Evolutionary conservation across 306 rosid species (phyloP).

Genomic region (Castanea mollissima): DNA sequence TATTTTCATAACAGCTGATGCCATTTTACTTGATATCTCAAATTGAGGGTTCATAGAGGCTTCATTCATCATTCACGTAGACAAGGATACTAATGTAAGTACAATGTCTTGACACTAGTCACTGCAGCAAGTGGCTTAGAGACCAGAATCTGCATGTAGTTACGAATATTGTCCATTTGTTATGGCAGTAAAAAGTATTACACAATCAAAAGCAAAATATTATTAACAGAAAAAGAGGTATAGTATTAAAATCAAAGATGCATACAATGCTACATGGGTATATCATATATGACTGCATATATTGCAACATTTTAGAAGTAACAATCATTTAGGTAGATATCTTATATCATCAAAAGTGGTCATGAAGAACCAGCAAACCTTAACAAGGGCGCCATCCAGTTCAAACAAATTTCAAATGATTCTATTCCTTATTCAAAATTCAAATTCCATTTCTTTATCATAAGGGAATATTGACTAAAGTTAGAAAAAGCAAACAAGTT

Average conservation of each 20-base stretch:
- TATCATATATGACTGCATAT: not conserved
- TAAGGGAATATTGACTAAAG: not conserved
- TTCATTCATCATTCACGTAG: conserved; percentile 34
- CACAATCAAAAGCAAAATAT: not conserved
- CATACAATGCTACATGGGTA: not conserved
- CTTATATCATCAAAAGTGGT: not conserved
- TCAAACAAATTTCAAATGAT: not conserved
- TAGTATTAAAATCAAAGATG: not conserved
- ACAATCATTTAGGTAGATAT: not conserved
- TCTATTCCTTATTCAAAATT: not conserved
- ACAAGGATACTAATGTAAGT: not conserved
- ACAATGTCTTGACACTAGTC: conserved; percentile 15
- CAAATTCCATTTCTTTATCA: not conserved
- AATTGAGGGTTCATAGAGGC: conserved; percentile 17
- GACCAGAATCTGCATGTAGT: conserved; percentile 23
- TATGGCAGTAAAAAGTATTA: not conserved
- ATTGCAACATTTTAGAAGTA: not conserved
- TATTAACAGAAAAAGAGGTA: not conserved
- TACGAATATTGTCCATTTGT: not conserved
- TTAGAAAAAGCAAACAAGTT: too few relatives aligned
- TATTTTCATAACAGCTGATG: conserved; percentile 42
- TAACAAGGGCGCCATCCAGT: not conserved
- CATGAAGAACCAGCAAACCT: not conserved
- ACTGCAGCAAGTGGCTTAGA: not conserved
- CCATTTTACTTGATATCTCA: conserved; percentile 45